These are phyloP conservation scores for Prorocentrum cordatum DNA, from an alignment of 169 alveolate genomes.

Conservation along the genomic window DNA sequence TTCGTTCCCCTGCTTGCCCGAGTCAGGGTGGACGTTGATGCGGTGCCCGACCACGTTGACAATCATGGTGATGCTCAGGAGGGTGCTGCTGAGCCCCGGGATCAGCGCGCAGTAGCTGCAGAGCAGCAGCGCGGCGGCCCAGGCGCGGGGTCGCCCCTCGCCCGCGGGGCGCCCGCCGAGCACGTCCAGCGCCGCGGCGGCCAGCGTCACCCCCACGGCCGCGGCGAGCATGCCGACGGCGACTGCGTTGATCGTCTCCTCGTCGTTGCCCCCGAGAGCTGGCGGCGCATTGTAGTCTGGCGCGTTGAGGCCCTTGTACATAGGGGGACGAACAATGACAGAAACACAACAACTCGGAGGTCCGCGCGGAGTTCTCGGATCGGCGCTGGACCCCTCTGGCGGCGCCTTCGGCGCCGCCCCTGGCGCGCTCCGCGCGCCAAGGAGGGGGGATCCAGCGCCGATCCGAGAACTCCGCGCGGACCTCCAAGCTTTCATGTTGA, in stretches of 20 bases:
- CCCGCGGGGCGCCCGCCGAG: background rate
- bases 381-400: too few species aligned
- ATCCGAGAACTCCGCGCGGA: too few species aligned
- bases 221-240: background rate
- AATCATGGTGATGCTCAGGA: conserved; percentile 31
- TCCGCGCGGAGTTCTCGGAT: too few species aligned
- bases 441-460: too few species aligned
- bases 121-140: background rate
- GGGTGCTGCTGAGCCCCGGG: conserved; percentile 14
- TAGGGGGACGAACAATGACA: too few species aligned
- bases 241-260: conserved; percentile 8
- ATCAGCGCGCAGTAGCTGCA: conserved; percentile 26
- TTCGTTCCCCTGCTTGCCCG: too few species aligned
- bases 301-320: conserved; percentile 1
- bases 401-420: too few species aligned
- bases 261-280: conserved; percentile 13
- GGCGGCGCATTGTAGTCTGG: conserved; percentile 50
- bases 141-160: conserved; percentile 28
- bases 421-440: too few species aligned
- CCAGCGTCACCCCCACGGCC: background rate
- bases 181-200: background rate
- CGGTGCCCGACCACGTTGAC: conserved; percentile 34
- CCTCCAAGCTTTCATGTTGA: too few species aligned
- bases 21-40: conserved; percentile 15
- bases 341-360: too few species aligned